Evolutionary conservation across 805 yeast genomes (phyloP).

Genomic region (Zygoascus flipseniorum): DNA sequence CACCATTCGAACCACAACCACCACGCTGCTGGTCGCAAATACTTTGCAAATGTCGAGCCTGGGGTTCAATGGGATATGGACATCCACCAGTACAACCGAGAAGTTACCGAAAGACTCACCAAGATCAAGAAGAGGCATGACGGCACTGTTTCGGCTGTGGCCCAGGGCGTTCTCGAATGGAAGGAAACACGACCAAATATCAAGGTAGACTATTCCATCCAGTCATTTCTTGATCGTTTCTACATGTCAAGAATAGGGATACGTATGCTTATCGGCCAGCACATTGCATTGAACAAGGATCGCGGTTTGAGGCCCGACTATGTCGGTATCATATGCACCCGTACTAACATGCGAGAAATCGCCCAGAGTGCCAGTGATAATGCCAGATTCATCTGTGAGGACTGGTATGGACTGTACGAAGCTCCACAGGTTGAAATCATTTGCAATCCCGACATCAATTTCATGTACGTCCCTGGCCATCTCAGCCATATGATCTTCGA

Average conservation of each 20-base stretch:
- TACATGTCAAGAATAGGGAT: slow-evolving; percentile 89
- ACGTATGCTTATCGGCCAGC: slow-evolving; percentile 92
- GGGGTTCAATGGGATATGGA: slow-evolving; percentile 61
- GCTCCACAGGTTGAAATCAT: slow-evolving; percentile 77
- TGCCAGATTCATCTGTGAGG: slow-evolving; percentile 85
- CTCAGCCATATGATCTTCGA: slow-evolving; percentile 86
- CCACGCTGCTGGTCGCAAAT: slow-evolving; percentile 28
- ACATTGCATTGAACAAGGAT: slow-evolving; percentile 69
- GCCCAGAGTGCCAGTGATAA: slow-evolving; percentile 86
- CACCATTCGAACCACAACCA: slow-evolving; percentile 7
- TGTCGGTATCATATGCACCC: slow-evolving; percentile 83
- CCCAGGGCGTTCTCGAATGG: slow-evolving; percentile 91
- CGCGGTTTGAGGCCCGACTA: slow-evolving; percentile 53
- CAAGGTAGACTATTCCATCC: slow-evolving; percentile 62
- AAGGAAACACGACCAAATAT: slow-evolving; percentile 41
- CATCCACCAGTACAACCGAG: slow-evolving; percentile 59
- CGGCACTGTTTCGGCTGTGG: slow-evolving; percentile 87
- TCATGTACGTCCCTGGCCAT: slow-evolving; percentile 92
- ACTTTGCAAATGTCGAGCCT: slow-evolving; percentile 45
- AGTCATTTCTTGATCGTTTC: slow-evolving; percentile 74
- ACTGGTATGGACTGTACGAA: slow-evolving; percentile 77
- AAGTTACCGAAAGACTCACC: slow-evolving; percentile 55
- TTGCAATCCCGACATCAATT: slow-evolving; percentile 66
- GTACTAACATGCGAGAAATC: slow-evolving; percentile 74
- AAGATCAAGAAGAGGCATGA: slow-evolving; percentile 79